Evolutionary conservation across 129 eudicot genomes (phyloP).

Genomic region (Arctium lappa): DNA sequence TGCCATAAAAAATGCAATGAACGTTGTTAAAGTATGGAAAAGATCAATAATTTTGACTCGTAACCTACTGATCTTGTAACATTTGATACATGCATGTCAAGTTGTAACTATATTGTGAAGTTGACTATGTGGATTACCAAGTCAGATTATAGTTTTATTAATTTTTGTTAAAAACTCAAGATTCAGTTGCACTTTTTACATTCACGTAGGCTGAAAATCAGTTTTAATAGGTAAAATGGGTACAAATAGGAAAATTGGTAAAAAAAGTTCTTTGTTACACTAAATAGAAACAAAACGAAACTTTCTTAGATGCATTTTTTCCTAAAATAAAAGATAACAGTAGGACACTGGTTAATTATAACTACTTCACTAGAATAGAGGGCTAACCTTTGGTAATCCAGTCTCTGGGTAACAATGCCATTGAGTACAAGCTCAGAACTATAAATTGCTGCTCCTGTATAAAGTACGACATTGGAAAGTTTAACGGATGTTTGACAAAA

Average conservation of each 20-base stretch:
- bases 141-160: not conserved
- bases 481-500: not conserved
- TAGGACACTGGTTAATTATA: not conserved
- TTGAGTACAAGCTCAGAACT: conserved; percentile 86
- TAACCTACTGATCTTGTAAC: not conserved
- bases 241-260: too few species aligned
- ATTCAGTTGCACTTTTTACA: too few species aligned
- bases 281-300: not conserved
- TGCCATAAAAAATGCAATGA: conserved; percentile 24
- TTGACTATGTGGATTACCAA: not conserved
- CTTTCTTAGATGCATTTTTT: not conserved
- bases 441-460: conserved; percentile 69
- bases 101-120: not conserved
- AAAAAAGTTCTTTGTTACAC: not conserved
- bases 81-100: not conserved
- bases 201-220: too few species aligned
- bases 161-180: too few species aligned
- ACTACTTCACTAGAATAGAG: not conserved
- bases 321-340: not conserved
- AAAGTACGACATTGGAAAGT: not conserved
- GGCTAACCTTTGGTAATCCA: conserved; percentile 75
- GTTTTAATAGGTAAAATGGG: too few species aligned
- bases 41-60: not conserved
- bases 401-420: conserved; percentile 83
- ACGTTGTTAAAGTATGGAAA: not conserved